These are phyloP conservation scores for Fragilaria radians DNA, from an alignment of 108 stramenopile genomes.

Conservation along the genomic window DNA sequence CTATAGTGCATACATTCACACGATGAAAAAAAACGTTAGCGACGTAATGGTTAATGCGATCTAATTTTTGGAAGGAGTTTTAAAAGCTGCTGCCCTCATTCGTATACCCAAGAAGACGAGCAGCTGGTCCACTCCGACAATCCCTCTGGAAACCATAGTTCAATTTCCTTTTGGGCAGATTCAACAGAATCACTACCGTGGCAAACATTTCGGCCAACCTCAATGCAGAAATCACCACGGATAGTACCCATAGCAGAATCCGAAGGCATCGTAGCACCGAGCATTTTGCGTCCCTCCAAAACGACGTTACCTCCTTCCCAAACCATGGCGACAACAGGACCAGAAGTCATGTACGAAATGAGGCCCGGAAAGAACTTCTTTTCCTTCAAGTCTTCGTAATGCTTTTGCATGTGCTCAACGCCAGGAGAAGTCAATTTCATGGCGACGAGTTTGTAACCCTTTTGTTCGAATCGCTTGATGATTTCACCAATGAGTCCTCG, in stretches of 20 bases:
- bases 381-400: constrained; percentile 89
- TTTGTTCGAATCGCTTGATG: constrained; percentile 94
- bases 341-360: constrained; percentile 93
- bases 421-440: constrained; percentile 88
- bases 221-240: constrained; percentile 96
- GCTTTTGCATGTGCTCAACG: constrained; percentile 86
- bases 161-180: constrained; percentile 92
- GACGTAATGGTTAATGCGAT: no score
- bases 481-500: constrained; percentile 96
- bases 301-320: constrained; percentile 85
- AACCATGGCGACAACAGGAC: constrained; percentile 93
- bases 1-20: no score
- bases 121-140: constrained; percentile 60
- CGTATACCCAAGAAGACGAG: constrained; percentile 72
- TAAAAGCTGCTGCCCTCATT: constrained; percentile 65
- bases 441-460: constrained; percentile 96
- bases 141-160: constrained; percentile 95
- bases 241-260: constrained; percentile 95
- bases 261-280: constrained; percentile 96
- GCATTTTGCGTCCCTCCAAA: constrained; percentile 88
- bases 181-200: constrained; percentile 94
- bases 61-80: neutral
- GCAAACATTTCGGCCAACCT: constrained; percentile 85
- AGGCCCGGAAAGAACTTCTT: constrained; percentile 98
- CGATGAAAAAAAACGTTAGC: no score